phyloP scores from a whole-genome alignment of 768 basidiomycete species.

The Wakefieldia striispora region DNA sequence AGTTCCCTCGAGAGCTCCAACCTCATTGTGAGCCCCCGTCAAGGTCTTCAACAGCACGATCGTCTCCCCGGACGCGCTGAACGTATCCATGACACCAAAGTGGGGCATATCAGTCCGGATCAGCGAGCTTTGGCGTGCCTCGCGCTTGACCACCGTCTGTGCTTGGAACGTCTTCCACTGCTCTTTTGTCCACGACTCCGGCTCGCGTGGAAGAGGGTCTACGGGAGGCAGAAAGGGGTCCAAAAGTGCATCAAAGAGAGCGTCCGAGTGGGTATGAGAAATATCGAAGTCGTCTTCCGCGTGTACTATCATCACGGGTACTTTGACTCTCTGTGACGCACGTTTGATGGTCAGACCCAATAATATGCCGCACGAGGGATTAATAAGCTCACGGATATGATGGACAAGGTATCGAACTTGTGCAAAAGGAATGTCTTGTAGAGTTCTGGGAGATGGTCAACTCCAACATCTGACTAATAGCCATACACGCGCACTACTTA shows the following conservation, averaged over 20 bases:
- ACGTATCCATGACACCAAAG: conserved; percentile 55
- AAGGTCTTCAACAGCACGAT: conserved; percentile 57
- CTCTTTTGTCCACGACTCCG: conserved; percentile 30
- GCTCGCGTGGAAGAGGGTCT: conserved; percentile 35
- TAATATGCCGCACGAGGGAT: background rate
- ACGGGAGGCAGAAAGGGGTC: conserved; percentile 58
- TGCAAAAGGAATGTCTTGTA: conserved; percentile 53
- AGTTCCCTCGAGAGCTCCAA: conserved; percentile 64
- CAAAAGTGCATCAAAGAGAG: conserved; percentile 66
- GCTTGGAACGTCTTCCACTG: conserved; percentile 45
- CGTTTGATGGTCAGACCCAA: background rate
- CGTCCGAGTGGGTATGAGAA: conserved; percentile 62
- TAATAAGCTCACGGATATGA: conserved; percentile 51
- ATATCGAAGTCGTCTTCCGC: conserved; percentile 76
- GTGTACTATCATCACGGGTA: conserved; percentile 71
- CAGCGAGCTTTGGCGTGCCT: conserved; percentile 45
- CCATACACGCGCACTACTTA: conserved; percentile 36
- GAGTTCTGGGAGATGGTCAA: conserved; percentile 39
- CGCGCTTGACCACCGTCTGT: conserved; percentile 40
- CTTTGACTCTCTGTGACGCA: conserved; percentile 53
- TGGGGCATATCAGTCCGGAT: conserved; percentile 41
- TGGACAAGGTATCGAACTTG: conserved; percentile 60
- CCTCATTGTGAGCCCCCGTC: conserved; percentile 56
- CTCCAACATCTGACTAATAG: background rate
- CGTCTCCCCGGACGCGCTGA: conserved; percentile 42